Evolutionary conservation across 1,284 basidiomycete species (phyloP), one percentile per base, ranked within the genome.

Genomic region (Fistulina hepatica): DNA sequence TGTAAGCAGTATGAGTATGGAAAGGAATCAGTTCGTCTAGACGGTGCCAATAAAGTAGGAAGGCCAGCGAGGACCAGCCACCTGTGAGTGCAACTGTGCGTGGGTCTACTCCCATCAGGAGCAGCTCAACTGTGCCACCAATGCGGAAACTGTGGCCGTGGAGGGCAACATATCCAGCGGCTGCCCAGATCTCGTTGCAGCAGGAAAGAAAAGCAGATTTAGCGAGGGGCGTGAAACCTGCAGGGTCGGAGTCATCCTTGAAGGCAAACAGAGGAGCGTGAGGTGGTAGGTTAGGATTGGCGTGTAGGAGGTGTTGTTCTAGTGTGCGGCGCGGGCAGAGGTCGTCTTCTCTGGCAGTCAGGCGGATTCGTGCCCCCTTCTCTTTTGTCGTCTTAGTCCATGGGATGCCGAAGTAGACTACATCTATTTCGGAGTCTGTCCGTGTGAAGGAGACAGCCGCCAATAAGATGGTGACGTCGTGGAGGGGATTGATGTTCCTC

Each of bases 121-220:
- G 32, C 1, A 44, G 19, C 21, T 35, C 30, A 0, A 36, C 41
- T 1, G 42, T 41, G 5, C 42, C 42, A 3, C 42, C 42, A 16
- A n/a, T 39, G 20, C 6, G 42, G 48, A 34, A 55, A 34, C 33
- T 38, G 33, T 33, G 46, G 28, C 42, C 39, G 6, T 33, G 36
- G 2, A 44, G 13, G 17, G 15, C 19, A 1, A 48, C 42, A 20
- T 44, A 49, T 4, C 51, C 48, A 2, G 33, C 34, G n/a, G 20
- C 21, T 2, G 22, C 8, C 53, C 53, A 55, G 20, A 57, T 48
- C 8, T 39, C 21, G 41, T 56, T 56, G 44, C 53, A 55, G 0
- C 53, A 33, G 1, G 15, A n/a, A 4, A 56, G 21, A 37, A 56
- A 53, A 8, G 21, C 41, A n/a, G n/a, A 13, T n/a, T 12, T 6